Base-by-base conservation (phyloP, 306 rosid genomes). In the Inga leiocalycina region DNA sequence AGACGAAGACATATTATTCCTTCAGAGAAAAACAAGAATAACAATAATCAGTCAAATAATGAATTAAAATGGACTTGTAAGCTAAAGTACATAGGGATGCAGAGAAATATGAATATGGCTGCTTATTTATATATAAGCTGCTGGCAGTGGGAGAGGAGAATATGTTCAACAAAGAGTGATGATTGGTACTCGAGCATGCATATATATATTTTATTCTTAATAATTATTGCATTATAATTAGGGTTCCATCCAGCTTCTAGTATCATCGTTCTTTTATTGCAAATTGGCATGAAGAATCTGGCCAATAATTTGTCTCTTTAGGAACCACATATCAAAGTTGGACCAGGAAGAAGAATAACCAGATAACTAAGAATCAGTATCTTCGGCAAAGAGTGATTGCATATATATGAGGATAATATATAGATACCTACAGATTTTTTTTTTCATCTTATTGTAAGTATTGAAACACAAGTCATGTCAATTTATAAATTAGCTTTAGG, bases 1-100 rank as follows among this genome's bases (percentile, higher is more conserved):
- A 8, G 88, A 79, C 51, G 90, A 85, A 43, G 95, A 86, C 85
- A 88, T 90, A 70, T 89, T 57, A 57, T 59, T 52, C n/a, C 59
- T 49, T 49, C 14, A 46, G 51, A 46, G 51, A 4, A 46, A 12
- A 57, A n/a, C 12, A 20, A 19, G 64, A 56, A 56, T 14, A 46
- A 12, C 8, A 17, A 4, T 17, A 20, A 19, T 57, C 64, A 57
- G 12, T 57, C 64, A 20, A 57, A 51, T 48, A 19, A 54, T 54
- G n/a, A 17, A 54, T 6, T 17, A 54, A 54, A 6, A 39, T 39
- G 6, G 19, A 6, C 24, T 19, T 54, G 61, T 54, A n/a, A 19
- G n/a, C n/a, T 1, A 54, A 19, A 54, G 57, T 52, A 52, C n/a
- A 16, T 52, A 24, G 10, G 35, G 34, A 22, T 71, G 82, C 64